Percentiles rank a stretch among this genome's conserved stretches.
phyloP scores from a whole-genome alignment of 163 green algal species.

The Scenedesmus sp. region DNA sequence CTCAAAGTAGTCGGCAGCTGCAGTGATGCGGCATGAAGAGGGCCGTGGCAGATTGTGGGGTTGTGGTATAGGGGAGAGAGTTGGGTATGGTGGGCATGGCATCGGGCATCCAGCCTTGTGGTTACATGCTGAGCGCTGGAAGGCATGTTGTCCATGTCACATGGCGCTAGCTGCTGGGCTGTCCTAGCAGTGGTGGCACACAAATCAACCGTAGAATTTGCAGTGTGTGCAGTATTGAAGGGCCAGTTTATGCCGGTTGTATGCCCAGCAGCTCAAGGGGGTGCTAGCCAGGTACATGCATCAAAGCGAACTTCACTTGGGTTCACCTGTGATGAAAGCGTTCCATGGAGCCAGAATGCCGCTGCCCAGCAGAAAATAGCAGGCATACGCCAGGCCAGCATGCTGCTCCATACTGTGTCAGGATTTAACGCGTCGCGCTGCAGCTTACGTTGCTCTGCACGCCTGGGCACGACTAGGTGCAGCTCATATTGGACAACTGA shows the following conservation, averaged over 20 bases:
- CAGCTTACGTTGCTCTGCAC: background rate
- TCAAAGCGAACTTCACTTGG: background rate
- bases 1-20: constrained; percentile 77
- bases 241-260: too few species aligned
- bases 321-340: constrained; percentile 70
- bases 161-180: too few species aligned
- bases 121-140: background rate
- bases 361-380: constrained; percentile 58
- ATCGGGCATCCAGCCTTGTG: background rate
- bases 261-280: too few species aligned
- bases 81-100: background rate
- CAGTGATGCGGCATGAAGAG: background rate
- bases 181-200: background rate
- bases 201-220: background rate
- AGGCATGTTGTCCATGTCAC: background rate
- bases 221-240: too few species aligned
- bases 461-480: background rate
- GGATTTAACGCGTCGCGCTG: background rate
- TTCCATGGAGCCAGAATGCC: constrained; percentile 81
- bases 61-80: too few species aligned
- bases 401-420: constrained; percentile 24
- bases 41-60: background rate
- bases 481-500: background rate
- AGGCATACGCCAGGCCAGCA: constrained; percentile 32
- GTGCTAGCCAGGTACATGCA: too few species aligned